Base-by-base conservation (phyloP, 2,329 filamentous ascomycete species). In the Ophiostoma novo-ulmi region DNA sequence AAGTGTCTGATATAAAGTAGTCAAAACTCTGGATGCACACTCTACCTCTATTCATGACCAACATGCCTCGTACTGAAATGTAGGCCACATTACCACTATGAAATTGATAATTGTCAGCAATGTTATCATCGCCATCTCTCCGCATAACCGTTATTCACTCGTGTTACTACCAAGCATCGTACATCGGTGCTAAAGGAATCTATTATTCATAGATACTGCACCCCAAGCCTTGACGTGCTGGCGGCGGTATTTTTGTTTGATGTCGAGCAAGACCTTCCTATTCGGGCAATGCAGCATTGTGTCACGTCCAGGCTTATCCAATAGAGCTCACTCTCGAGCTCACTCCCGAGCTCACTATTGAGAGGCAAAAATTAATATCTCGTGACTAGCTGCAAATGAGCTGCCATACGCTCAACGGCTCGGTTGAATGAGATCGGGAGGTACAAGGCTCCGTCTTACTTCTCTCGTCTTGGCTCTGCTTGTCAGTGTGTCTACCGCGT, bases 221-320 rank as follows among this genome's bases (percentile, higher is more conserved):
- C 26, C 44, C 31, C 31, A 36, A 14, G 2, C 31, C 31, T 20
- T 36, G 58, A 26, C 52, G n/a, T 58, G 52, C 10, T 58, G 58
- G 11, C 58, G 13, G 31, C 10, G 58, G 58, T 63, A 63, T 63
- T 26, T 63, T 20, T 63, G 52, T 58, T 26, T 26, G 52, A 44
- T 65, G 31, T 58, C 10, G 11, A 58, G 22, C 52, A 22, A 52
- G 39, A 71, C 70, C 71, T 72, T 69, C 71, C 71, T 71, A 22
- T 72, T 70, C 68, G n/a, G 61, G 71, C 38, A 67, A 66, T 31
- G 67, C n/a, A 17, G 41, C 44, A 35, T 22, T n/a, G 7, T 35
- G 22, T 48, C 52, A n/a, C 52, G 22, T 7, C 22, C 4, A 35
- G 26, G 13, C 63, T 8, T n/a, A 36, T 65, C 36, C 52, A 58